Percentiles rank a stretch among this genome's conserved stretches.
Conservation (phyloP, 2,329 filamentous ascomycete genomes). For the Fusarium mexicanum region DNA sequence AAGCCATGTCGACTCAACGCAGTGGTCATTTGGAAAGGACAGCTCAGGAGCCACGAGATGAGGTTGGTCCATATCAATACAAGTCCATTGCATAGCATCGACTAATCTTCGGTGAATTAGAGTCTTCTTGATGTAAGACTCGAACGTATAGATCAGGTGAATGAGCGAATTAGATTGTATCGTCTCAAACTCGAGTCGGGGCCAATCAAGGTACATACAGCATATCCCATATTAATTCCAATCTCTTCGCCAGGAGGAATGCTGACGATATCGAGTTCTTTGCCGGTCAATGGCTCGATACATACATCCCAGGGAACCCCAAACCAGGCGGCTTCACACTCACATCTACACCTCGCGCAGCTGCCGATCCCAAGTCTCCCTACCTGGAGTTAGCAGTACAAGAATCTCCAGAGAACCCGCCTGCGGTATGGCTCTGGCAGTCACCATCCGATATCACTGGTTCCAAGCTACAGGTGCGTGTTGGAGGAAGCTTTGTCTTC, state of each 20-base stretch:
- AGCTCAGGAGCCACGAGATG: constrained; percentile 75
- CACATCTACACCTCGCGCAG: constrained; percentile 74
- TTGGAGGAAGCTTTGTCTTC: constrained; percentile 85
- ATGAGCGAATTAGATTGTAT: constrained; percentile 74
- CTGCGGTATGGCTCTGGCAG: constrained; percentile 81
- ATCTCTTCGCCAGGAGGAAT: not conserved
- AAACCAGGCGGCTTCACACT: constrained; percentile 90
- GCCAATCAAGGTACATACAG: constrained; percentile 56
- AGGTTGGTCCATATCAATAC: constrained; percentile 49
- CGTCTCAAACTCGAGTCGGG: constrained; percentile 66
- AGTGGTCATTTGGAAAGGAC: constrained; percentile 50
- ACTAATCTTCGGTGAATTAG: constrained; percentile 41
- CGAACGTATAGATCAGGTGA: constrained; percentile 69
- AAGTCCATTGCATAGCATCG: not conserved
- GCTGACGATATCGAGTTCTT: constrained; percentile 64
- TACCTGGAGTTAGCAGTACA: constrained; percentile 85
- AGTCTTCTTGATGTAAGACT: constrained; percentile 70
- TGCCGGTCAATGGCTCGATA: constrained; percentile 90
- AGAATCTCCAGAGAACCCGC: constrained; percentile 73
- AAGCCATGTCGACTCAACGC: constrained; percentile 29
- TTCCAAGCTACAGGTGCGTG: constrained; percentile 69
- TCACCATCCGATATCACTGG: constrained; percentile 64
- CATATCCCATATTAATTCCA: not conserved
- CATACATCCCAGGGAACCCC: constrained; percentile 73
- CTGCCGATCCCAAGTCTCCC: constrained; percentile 50